Evolutionary conservation across 768 basidiomycete genomes (phyloP).

Genomic region (Tulasnella sp.): DNA sequence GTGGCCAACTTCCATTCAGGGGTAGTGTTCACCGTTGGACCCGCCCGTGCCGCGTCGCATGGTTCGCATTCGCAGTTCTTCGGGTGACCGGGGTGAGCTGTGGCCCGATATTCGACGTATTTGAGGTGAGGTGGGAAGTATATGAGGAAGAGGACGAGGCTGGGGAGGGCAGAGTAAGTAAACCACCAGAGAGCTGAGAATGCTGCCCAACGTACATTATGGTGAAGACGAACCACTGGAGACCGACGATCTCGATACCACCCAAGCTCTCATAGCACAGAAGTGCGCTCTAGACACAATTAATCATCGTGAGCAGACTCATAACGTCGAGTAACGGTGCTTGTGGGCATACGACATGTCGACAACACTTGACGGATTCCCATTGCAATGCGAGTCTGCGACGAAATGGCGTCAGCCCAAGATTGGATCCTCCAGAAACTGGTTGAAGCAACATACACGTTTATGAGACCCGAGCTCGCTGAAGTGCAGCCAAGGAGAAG

Average conservation of each 20-base stretch:
- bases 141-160: constrained; percentile 79
- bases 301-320: neutral
- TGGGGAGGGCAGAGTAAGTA: constrained; percentile 24
- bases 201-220: constrained; percentile 52
- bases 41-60: constrained; percentile 7
- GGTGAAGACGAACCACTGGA: constrained; percentile 79
- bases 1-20: constrained; percentile 73
- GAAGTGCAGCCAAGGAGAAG: constrained; percentile 80
- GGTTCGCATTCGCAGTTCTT: constrained; percentile 26
- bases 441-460: constrained; percentile 54
- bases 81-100: constrained; percentile 7
- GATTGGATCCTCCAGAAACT: neutral
- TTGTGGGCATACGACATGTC: constrained; percentile 35
- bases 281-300: constrained; percentile 42
- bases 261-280: constrained; percentile 70
- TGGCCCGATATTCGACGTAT: constrained; percentile 31
- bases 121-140: constrained; percentile 86
- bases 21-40: constrained; percentile 34
- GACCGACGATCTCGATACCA: constrained; percentile 67
- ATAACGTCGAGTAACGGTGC: neutral
- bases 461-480: constrained; percentile 70
- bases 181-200: neutral
- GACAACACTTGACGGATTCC: constrained; percentile 71
- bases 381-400: constrained; percentile 75
- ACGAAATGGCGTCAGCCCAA: constrained; percentile 14